Evolutionary conservation across 1,139 yeast genomes (phyloP).

Genomic region (Pichia sp.): DNA sequence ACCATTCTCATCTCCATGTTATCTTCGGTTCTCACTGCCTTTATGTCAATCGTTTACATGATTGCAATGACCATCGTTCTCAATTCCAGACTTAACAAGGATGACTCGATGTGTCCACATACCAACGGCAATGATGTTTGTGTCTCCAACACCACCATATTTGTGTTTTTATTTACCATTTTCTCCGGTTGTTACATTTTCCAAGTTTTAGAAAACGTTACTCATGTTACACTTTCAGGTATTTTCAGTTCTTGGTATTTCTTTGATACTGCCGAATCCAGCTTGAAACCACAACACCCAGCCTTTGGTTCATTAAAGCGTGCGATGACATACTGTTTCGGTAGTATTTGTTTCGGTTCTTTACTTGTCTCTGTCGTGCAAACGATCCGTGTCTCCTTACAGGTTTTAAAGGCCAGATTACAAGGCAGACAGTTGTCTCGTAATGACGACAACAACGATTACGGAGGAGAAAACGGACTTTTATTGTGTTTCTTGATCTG

Average conservation of each 20-base stretch:
- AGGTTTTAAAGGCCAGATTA: conserved; percentile 24
- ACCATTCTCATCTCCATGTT: conserved; percentile 61
- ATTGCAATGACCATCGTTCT: conserved; percentile 71
- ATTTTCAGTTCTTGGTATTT: conserved; percentile 91
- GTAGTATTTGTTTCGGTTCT: conserved; percentile 90
- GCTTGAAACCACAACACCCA: conserved; percentile 59
- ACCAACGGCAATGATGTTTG: conserved; percentile 48
- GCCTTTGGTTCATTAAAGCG: conserved; percentile 82
- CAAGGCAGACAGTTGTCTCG: conserved; percentile 6
- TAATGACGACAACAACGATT: conserved; percentile 8
- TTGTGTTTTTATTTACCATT: conserved; percentile 68
- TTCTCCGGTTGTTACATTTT: conserved; percentile 88
- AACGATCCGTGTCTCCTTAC: conserved; percentile 33
- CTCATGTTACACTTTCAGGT: conserved; percentile 83
- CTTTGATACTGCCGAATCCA: conserved; percentile 44
- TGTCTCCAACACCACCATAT: conserved; percentile 61
- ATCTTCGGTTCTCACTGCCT: conserved; percentile 66
- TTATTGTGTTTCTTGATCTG: conserved; percentile 25
- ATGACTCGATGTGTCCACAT: conserved; percentile 43
- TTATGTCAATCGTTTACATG: conserved; percentile 65
- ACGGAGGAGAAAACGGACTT: conserved; percentile 17
- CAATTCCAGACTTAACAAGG: conserved; percentile 51
- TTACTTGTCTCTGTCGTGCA: conserved; percentile 72
- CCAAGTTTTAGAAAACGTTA: conserved; percentile 78
- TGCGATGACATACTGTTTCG: conserved; percentile 85